A percentile compares a stretch with the other conserved stretches of the same genome.
phyloP scores from a whole-genome alignment of 2,329 filamentous ascomycete species.

The Cryphonectria nitschkei region DNA sequence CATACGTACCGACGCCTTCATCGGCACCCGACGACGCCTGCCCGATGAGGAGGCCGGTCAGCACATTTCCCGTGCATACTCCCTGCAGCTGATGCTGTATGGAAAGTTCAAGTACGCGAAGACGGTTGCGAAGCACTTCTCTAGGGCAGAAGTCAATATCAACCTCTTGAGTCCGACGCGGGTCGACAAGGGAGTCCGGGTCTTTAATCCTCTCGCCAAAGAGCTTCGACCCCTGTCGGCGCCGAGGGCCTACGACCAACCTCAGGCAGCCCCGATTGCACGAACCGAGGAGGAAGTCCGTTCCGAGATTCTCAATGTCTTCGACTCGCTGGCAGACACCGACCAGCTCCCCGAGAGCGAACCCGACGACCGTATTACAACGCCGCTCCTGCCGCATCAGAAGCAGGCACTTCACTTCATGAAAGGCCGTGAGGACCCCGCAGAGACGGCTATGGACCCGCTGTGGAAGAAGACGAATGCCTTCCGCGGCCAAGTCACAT shows the following conservation, averaged over 20 bases:
- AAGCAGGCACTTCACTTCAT: slow-evolving; percentile 91
- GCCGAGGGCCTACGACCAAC: slow-evolving; percentile 37
- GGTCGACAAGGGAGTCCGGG: slow-evolving; percentile 68
- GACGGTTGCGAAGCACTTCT: slow-evolving; percentile 34
- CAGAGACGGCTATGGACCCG: slow-evolving; percentile 62
- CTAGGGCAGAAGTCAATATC: slow-evolving; percentile 57
- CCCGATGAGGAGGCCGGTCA: slow-evolving; percentile 68
- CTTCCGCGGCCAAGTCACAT: slow-evolving; percentile 61
- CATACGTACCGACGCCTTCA: slow-evolving; percentile 72
- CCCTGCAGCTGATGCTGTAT: slow-evolving; percentile 77
- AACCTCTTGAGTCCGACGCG: slow-evolving; percentile 69
- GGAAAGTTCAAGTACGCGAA: slow-evolving; percentile 69
- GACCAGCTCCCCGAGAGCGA: slow-evolving; percentile 78
- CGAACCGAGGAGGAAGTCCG: slow-evolving; percentile 86
- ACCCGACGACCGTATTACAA: slow-evolving; percentile 63
- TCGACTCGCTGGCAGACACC: slow-evolving; percentile 78
- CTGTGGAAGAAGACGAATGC: slow-evolving; percentile 71
- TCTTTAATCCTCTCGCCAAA: slow-evolving; percentile 76
- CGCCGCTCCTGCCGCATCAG: slow-evolving; percentile 79
- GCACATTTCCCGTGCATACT: slow-evolving; percentile 62
- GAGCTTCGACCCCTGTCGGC: slow-evolving; percentile 42
- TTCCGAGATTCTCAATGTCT: slow-evolving; percentile 82
- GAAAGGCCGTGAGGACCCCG: slow-evolving; percentile 72
- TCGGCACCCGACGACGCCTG: slow-evolving; percentile 67
- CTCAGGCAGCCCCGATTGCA: slow-evolving; percentile 39